Percentiles rank a stretch among this genome's conserved stretches.
Evolutionary conservation across 179 eudicot genomes (phyloP).

Genomic region (Sideroxylon spinosum): DNA sequence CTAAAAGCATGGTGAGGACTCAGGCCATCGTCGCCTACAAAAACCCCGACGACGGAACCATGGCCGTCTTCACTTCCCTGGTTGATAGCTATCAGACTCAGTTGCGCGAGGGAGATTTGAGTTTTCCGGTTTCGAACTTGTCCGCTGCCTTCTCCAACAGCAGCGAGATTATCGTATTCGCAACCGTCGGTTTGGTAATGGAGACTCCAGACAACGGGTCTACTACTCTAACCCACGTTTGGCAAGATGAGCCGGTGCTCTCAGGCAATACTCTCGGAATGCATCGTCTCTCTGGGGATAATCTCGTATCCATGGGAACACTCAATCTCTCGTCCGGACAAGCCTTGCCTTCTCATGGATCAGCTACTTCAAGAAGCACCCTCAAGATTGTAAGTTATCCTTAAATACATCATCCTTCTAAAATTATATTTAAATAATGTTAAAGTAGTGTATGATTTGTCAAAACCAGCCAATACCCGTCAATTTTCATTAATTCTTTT

Average conservation of each 20-base stretch:
- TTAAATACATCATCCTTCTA: too few relatives aligned
- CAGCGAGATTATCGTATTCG: too few relatives aligned
- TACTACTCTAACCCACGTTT: not conserved
- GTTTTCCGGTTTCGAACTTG: conserved; percentile 40
- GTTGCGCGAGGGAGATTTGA: conserved; percentile 27
- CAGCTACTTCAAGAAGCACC: not conserved
- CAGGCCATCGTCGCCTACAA: conserved; percentile 16
- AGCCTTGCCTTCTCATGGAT: not conserved
- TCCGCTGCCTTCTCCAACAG: conserved; percentile 24
- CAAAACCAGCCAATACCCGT: too few relatives aligned
- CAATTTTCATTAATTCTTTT: too few relatives aligned
- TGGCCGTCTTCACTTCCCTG: conserved; percentile 50
- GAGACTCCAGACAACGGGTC: too few relatives aligned
- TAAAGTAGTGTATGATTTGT: too few relatives aligned
- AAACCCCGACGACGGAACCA: not conserved
- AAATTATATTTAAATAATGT: too few relatives aligned
- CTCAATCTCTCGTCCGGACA: conserved; percentile 5
- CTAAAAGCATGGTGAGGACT: conserved; percentile 46
- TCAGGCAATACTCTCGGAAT: not conserved
- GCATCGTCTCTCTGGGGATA: not conserved
- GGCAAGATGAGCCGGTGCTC: not conserved
- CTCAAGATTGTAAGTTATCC: not conserved
- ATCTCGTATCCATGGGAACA: conserved; percentile 4
- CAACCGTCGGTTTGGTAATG: too few relatives aligned
- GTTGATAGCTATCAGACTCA: conserved; percentile 27